Percentiles rank a stretch among this genome's conserved stretches.
phyloP scores from a whole-genome alignment of 2,329 filamentous ascomycete genomes.

The Zalaria obscura region DNA sequence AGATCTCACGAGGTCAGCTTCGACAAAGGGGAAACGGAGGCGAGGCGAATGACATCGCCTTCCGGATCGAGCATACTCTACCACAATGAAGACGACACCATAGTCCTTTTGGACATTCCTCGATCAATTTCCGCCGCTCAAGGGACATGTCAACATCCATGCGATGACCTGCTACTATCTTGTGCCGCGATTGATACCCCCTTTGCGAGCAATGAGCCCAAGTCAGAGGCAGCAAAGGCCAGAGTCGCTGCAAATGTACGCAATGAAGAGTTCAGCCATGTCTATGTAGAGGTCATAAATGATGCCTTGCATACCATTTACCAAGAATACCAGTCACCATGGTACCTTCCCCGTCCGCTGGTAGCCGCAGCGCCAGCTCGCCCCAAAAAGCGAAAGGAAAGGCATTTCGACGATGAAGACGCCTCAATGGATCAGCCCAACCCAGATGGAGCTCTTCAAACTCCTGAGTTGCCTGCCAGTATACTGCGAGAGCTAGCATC shows the following conservation, averaged over 20 bases:
- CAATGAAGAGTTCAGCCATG: slow-evolving; percentile 18
- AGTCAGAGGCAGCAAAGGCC: slow-evolving; percentile 29
- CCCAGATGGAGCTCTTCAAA: neutral
- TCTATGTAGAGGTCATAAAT: slow-evolving; percentile 23
- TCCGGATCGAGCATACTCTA: slow-evolving; percentile 32
- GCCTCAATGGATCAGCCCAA: neutral
- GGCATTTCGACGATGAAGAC: neutral
- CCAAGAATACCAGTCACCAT: slow-evolving; percentile 9
- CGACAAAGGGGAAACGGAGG: neutral
- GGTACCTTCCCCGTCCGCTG: slow-evolving; percentile 19
- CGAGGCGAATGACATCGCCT: slow-evolving; percentile 1
- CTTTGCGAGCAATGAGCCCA: slow-evolving; percentile 43
- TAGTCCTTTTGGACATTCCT: slow-evolving; percentile 55
- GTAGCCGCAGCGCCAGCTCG: neutral
- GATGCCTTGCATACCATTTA: slow-evolving; percentile 23
- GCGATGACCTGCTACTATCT: slow-evolving; percentile 31
- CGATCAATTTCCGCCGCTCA: slow-evolving; percentile 55
- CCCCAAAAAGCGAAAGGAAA: neutral
- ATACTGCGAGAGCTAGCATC: neutral
- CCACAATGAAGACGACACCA: slow-evolving; percentile 32
- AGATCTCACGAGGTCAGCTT: no score
- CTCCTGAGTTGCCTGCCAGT: neutral
- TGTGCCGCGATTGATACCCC: slow-evolving; percentile 29
- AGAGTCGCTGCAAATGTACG: slow-evolving; percentile 20
- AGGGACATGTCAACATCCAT: slow-evolving; percentile 25